Base-by-base conservation (phyloP, 768 basidiomycete genomes). In the Royoungia palumana region DNA sequence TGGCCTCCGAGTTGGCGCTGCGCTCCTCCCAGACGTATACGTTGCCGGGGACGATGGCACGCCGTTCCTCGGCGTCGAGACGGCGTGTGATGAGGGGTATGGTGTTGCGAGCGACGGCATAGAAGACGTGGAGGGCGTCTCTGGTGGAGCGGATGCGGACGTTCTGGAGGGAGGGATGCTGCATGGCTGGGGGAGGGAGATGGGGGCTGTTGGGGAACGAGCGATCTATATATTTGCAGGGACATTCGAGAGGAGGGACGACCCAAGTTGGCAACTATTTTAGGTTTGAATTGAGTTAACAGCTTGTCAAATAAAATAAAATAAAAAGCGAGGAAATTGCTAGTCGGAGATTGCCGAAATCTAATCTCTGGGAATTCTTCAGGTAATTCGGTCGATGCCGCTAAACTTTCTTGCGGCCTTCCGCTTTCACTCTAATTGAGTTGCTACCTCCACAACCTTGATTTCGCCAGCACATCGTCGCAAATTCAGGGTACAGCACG, bases 1-100 rank as follows among this genome's bases (percentile, higher is more conserved):
- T 87, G 44, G 77, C 74, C 61, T 89, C 87, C n/a, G 85, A 82
- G 62, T 86, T 88, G 7, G 88, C 85, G 21, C 85, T 85, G 53
- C 88, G 84, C 57, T 92, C 89, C 63, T 92, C 89, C 89, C 89
- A 92, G 52, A 91, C 86, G 57, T 89, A 91, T 20, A 90, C 86
- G 56, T 87, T 87, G 21, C 89, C 89, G 0, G 89, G 78, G 16
- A 75, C 56, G 59, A 92, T 86, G 16, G 79, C 79, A 40, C 82
- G 75, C 35, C 89, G 80, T 65, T 91, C 89, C 63, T 90, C 87
- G 37, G 85, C 85, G 62, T 91, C 89, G 56, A 92, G 78, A 8
- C 89, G 82, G 47, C 89, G 80, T 19, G 85, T 87, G 61, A 89
- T 88, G 62, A 91, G 77, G 41, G 87, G 86, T 36, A 90, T 74